phyloP scores from a whole-genome alignment of 768 basidiomycete species.

The Peribolospora baueri region DNA sequence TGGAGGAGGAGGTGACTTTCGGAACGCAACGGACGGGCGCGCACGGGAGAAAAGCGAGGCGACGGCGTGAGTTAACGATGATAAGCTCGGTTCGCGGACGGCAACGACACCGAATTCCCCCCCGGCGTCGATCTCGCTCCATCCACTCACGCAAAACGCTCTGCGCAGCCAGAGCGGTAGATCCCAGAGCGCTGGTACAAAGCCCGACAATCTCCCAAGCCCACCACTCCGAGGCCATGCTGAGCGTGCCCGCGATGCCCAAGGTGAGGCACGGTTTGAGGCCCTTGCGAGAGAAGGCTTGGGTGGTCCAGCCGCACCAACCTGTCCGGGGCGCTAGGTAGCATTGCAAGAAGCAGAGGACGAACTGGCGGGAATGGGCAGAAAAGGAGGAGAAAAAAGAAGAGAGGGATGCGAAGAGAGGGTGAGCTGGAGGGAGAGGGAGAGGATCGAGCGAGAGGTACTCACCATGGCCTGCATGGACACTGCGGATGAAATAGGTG shows the following conservation, averaged over 20 bases:
- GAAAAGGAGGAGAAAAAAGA: not conserved
- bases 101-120: not conserved
- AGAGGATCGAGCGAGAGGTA: constrained; percentile 23
- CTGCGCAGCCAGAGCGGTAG: constrained; percentile 61
- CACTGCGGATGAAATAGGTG: constrained; percentile 67
- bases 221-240: constrained; percentile 88
- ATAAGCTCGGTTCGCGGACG: constrained; percentile 4
- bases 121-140: no score
- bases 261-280: constrained; percentile 46
- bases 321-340: constrained; percentile 34
- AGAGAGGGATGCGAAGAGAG: constrained; percentile 14
- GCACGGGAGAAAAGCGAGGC: constrained; percentile 10
- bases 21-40: no score
- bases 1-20: constrained; percentile 37
- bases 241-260: constrained; percentile 53
- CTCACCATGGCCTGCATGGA: constrained; percentile 59
- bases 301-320: constrained; percentile 48
- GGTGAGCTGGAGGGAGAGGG: constrained; percentile 35
- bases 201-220: constrained; percentile 56
- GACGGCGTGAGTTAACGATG: not conserved
- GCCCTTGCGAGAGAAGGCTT: constrained; percentile 32
- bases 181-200: constrained; percentile 36
- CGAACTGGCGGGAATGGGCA: constrained; percentile 12
- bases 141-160: constrained; percentile 34
- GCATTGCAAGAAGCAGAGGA: constrained; percentile 18